Conservation (phyloP, 352 stramenopile genomes). For the Phytophthora rubi region DNA sequence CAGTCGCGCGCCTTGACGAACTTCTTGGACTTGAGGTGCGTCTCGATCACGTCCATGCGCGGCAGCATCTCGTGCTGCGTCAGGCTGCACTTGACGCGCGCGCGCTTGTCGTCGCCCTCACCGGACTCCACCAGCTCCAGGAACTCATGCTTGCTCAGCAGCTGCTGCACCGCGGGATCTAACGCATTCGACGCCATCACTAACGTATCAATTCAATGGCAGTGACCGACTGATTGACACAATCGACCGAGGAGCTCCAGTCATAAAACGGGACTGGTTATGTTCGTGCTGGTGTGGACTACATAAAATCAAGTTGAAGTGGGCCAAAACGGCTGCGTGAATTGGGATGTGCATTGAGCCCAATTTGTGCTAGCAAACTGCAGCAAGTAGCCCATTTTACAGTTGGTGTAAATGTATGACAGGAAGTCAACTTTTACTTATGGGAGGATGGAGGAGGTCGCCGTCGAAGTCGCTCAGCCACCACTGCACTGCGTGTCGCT, state of each 20-base stretch:
- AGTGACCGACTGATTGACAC: not conserved
- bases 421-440: no score
- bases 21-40: constrained; percentile 80
- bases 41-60: constrained; percentile 60
- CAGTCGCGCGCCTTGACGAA: constrained; percentile 84
- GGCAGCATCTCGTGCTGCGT: constrained; percentile 85
- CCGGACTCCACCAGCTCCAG: constrained; percentile 57
- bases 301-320: constrained; percentile 12
- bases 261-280: constrained; percentile 14
- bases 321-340: no score
- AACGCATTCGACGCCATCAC: constrained; percentile 24
- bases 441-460: no score
- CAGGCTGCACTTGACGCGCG: constrained; percentile 74
- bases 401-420: no score
- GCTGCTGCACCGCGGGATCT: constrained; percentile 46
- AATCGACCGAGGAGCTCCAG: constrained; percentile 32
- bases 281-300: constrained; percentile 5
- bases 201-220: not conserved
- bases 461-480: constrained; percentile 57
- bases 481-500: constrained; percentile 51
- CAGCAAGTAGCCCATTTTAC: no score
- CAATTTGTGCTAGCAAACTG: no score
- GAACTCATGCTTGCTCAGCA: constrained; percentile 59
- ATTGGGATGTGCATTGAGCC: no score
- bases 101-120: constrained; percentile 51